Conservation (phyloP, 2,329 filamentous ascomycete species). For the Stachybotrys chlorohalonatus region DNA sequence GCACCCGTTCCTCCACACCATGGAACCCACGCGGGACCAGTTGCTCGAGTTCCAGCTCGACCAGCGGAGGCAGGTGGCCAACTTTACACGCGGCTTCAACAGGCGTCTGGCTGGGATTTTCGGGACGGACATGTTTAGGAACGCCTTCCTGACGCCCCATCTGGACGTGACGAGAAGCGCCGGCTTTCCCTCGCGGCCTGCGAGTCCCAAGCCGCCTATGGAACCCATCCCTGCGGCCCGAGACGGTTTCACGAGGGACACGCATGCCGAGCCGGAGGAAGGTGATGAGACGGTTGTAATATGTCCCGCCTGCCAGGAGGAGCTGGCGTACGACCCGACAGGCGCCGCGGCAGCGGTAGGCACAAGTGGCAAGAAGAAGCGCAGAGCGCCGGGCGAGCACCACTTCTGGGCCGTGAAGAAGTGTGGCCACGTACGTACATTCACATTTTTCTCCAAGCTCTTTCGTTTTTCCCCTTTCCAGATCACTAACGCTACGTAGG, state of each 20-base stretch:
- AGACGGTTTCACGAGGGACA: slow-evolving; percentile 73
- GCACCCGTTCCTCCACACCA: slow-evolving; percentile 6
- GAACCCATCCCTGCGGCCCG: slow-evolving; percentile 55
- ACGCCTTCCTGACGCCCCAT: slow-evolving; percentile 9
- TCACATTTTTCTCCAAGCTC: not conserved
- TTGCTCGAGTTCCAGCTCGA: slow-evolving; percentile 10
- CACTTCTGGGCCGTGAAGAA: slow-evolving; percentile 88
- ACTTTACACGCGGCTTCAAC: slow-evolving; percentile 13
- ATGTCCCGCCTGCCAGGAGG: slow-evolving; percentile 79
- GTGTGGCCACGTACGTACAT: slow-evolving; percentile 73
- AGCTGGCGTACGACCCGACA: slow-evolving; percentile 65
- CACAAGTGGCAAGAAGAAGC: slow-evolving; percentile 27
- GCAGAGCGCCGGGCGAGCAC: slow-evolving; percentile 52
- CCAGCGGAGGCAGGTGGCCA: slow-evolving; percentile 1
- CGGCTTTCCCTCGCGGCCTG: slow-evolving; percentile 14
- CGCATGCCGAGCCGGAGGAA: slow-evolving; percentile 24
- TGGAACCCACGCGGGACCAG: slow-evolving; percentile 3
- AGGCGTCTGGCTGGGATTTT: slow-evolving; percentile 16
- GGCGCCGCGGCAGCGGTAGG: slow-evolving; percentile 14
- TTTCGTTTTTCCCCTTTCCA: not conserved
- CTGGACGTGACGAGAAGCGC: slow-evolving; percentile 18
- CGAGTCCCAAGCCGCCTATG: slow-evolving; percentile 38
- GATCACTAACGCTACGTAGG: slow-evolving; percentile 27
- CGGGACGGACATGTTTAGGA: slow-evolving; percentile 9
- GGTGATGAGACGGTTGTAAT: slow-evolving; percentile 64